Evolutionary conservation across 345 rosid genomes (phyloP).

Genomic region (Heritiera littoralis): DNA sequence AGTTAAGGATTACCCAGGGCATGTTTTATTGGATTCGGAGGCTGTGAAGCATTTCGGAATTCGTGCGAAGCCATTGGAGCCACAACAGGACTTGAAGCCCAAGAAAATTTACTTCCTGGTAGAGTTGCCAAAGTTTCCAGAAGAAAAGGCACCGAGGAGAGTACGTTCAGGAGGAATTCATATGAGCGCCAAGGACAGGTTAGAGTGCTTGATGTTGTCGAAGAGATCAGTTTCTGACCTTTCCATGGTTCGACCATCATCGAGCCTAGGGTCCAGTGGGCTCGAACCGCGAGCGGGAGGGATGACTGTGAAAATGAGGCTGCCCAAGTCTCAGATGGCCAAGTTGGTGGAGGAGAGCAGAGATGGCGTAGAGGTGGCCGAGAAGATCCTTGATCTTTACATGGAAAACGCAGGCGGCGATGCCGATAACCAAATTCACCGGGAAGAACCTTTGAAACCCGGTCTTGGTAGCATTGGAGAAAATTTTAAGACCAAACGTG

Average conservation of each 20-base stretch:
- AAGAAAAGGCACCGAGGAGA: conserved; percentile 56
- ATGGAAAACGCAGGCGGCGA: conserved; percentile 25
- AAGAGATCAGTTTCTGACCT: conserved; percentile 78
- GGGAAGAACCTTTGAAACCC: conserved; percentile 2
- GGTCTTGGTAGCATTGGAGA: conserved; percentile 15
- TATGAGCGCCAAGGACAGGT: conserved; percentile 84
- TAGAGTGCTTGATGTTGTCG: conserved; percentile 78
- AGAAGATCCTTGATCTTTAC: conserved; percentile 63
- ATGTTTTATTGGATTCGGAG: conserved; percentile 72
- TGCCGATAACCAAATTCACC: neutral
- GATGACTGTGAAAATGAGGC: conserved; percentile 63
- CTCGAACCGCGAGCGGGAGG: conserved; percentile 23
- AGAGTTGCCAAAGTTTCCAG: conserved; percentile 60
- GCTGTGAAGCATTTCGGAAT: conserved; percentile 75
- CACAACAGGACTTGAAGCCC: conserved; percentile 56
- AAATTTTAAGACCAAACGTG: conserved; percentile 31
- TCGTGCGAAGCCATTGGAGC: conserved; percentile 75
- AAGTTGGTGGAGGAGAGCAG: conserved; percentile 68
- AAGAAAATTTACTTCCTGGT: conserved; percentile 73
- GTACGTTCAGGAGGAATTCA: conserved; percentile 70
- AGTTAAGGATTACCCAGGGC: conserved; percentile 68
- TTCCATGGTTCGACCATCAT: conserved; percentile 22
- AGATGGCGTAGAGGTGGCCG: conserved; percentile 64
- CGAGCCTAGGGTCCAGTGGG: conserved; percentile 16
- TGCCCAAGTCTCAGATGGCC: conserved; percentile 66